Evolutionary conservation across 257 asterid genomes (phyloP).

Genomic region (Fraxinus anomala): DNA sequence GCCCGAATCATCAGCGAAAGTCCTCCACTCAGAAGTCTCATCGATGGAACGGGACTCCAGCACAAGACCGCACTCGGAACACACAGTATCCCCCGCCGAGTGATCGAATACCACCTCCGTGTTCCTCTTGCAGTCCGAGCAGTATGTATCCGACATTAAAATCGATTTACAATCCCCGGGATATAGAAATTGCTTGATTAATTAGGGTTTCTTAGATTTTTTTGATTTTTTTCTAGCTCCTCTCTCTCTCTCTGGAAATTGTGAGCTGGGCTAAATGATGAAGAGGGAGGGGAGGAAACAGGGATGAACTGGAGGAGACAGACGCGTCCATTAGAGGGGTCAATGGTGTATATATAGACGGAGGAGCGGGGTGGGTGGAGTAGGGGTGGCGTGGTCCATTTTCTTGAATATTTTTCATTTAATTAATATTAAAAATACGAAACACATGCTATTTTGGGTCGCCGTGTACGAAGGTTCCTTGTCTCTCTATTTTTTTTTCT

Average conservation of each 20-base stretch:
- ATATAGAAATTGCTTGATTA: background rate
- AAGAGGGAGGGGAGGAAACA: background rate
- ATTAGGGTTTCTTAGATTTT: background rate
- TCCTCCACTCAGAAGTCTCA: slow-evolving; percentile 92
- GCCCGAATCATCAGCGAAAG: slow-evolving; percentile 76
- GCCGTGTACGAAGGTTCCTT: background rate
- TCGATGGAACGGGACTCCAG: slow-evolving; percentile 86
- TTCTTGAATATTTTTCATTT: slow-evolving; percentile 4
- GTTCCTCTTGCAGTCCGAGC: slow-evolving; percentile 86
- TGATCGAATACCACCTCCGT: slow-evolving; percentile 91
- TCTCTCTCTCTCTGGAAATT: background rate
- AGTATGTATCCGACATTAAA: slow-evolving; percentile 63
- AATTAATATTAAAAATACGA: background rate
- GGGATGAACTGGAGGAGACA: background rate
- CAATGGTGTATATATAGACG: slow-evolving; percentile 18
- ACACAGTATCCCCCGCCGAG: slow-evolving; percentile 94
- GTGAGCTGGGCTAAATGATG: background rate
- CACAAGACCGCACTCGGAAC: slow-evolving; percentile 96
- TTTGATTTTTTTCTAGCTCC: background rate
- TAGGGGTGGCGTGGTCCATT: background rate
- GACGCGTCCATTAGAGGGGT: background rate
- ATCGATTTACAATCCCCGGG: background rate
- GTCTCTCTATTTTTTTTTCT: background rate
- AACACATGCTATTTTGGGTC: background rate
- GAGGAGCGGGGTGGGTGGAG: background rate